Conservation (phyloP, 805 yeast genomes). For the Starmerella scarabaei region DNA sequence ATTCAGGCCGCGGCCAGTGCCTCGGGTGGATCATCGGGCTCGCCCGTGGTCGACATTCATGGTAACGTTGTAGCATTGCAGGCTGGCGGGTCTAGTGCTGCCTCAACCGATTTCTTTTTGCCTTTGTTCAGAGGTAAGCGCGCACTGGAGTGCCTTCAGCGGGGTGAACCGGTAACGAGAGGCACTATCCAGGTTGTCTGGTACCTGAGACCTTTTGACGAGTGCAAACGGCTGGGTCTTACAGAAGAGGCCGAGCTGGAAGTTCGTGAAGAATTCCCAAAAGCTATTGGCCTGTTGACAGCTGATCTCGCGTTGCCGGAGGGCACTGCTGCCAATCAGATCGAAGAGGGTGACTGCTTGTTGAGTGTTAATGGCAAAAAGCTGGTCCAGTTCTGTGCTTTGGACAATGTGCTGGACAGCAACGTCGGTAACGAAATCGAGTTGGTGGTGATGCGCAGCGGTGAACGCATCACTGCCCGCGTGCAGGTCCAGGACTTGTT, state of each 20-base stretch:
- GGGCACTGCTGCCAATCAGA: constrained; percentile 64
- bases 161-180: constrained; percentile 48
- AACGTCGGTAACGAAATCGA: constrained; percentile 47
- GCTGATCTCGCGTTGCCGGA: constrained; percentile 70
- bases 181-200: constrained; percentile 91
- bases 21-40: constrained; percentile 90
- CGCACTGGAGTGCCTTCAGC: constrained; percentile 64
- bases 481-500: constrained; percentile 65
- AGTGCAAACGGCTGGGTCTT: constrained; percentile 76
- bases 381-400: constrained; percentile 58
- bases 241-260: constrained; percentile 56
- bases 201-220: constrained; percentile 76
- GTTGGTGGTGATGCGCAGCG: constrained; percentile 61
- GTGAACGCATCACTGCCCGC: constrained; percentile 38
- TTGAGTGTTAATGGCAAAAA: constrained; percentile 54
- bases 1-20: constrained; percentile 95
- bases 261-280: constrained; percentile 60
- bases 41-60: constrained; percentile 85
- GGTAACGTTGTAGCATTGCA: constrained; percentile 84
- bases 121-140: constrained; percentile 75
- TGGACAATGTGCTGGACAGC: constrained; percentile 72
- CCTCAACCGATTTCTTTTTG: constrained; percentile 83
- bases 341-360: constrained; percentile 77
- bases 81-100: constrained; percentile 87
- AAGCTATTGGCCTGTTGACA: constrained; percentile 65